Base-by-base conservation (phyloP, 2,329 filamentous ascomycete genomes). In the Allantophomopsis cytisporea region DNA sequence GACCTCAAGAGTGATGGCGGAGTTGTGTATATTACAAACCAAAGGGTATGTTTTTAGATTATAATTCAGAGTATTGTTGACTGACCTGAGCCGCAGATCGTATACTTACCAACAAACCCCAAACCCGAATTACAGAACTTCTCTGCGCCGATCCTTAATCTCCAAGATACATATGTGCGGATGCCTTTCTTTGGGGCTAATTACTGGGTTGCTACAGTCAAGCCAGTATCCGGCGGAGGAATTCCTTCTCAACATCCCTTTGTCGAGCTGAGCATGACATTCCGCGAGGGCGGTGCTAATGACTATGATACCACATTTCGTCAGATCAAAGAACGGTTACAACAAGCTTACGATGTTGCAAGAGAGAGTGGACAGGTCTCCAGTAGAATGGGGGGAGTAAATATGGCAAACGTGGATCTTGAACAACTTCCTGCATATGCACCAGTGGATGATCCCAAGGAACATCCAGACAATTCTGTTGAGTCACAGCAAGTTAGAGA, bases 181-280 rank as follows among this genome's bases (percentile, higher is more conserved):
- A 84, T 88, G 2, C 88, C 89, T 28, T 94, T 88, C 68, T 94
- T 94, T 58, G 88, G 89, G 15, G 81, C 86, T 4, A 95, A 94
- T 67, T 81, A 83, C 47, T 96, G 88, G 88, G 77, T 77, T 41
- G 82, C 83, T 17, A 64, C 80, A 35, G 76, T 93, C 42, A 80
- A 82, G 50, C 86, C 89, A 2, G 84, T 94, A 17, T 65, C 80
- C 1, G 83, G 83, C 30, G 91, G 91, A 31, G 84, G 85, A 37
- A 83, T 95, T 38, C 84, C 88, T 1, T 62, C 80, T 5, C 68
- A 80, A 16, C 71, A 85, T 45, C 71, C 80, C 14, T 76, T 79
- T 20, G 68, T 94, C 34, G 85, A 91, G 52, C 60, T 94, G 48
- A 87, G 83, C 56, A 71, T 95, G 51, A 87, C 80, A 16, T 96